These are phyloP conservation scores for Chlorella sp. DNA, from an alignment of 139 green algal species.

Conservation along the genomic window DNA sequence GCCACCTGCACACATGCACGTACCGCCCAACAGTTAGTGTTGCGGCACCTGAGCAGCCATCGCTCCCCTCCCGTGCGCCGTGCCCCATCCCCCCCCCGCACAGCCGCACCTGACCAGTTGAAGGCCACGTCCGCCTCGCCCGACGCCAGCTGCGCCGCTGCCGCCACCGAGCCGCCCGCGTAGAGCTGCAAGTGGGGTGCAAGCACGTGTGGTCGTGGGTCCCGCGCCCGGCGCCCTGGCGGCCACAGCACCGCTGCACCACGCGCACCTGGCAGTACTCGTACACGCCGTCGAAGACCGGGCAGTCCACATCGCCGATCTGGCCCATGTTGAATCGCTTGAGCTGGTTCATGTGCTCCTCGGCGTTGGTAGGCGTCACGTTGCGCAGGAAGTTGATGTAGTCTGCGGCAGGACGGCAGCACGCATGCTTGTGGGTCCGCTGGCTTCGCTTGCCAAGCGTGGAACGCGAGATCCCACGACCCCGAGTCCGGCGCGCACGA, in stretches of 20 bases:
- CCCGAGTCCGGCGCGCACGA: no score
- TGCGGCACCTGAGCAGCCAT: no score
- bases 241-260: no score
- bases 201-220: no score
- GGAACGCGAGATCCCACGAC: no score
- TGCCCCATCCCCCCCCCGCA: no score
- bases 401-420: constrained; percentile 71
- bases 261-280: constrained; percentile 81
- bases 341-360: constrained; percentile 89
- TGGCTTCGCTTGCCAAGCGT: no score
- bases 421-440: no score
- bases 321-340: constrained; percentile 96
- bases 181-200: constrained; percentile 15
- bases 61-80: no score
- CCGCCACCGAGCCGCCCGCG: constrained; percentile 80
- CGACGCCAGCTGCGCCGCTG: constrained; percentile 81
- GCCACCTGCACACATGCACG: no score
- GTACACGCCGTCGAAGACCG: constrained; percentile 94
- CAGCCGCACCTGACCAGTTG: constrained; percentile 81
- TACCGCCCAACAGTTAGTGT: no score
- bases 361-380: constrained; percentile 91
- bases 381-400: constrained; percentile 95
- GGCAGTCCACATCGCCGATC: constrained; percentile 90
- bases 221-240: no score
- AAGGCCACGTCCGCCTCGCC: constrained; percentile 77